Base-by-base conservation (phyloP, 2,329 filamentous ascomycete genomes). In the Fusarium brachygibbosum region DNA sequence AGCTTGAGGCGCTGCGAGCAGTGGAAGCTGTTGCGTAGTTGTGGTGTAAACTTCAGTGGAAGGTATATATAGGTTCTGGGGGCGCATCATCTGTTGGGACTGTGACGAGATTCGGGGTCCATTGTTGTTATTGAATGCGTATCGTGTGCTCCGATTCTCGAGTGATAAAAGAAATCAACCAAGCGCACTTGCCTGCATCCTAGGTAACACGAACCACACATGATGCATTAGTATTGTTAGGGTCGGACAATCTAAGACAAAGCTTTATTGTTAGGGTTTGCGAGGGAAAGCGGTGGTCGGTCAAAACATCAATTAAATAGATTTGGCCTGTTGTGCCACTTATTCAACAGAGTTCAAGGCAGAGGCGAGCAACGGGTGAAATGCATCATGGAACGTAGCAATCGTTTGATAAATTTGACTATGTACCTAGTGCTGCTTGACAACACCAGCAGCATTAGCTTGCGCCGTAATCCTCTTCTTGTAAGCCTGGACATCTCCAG, bases 401-500 rank as follows among this genome's bases (percentile, higher is more conserved):
- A 45, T 13, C 32, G 11, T 34, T 31, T 48, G 21, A 21, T 64
- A 35, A 45, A 59, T 68, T 68, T 51, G 19, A 23, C 45, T 55
- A 65, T 48, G 16, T 35, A 51, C 45, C 66, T 75, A 89, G 76
- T 90, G 87, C 50, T 85, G 85, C 78, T 89, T 88, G 58, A 94
- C 96, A 41, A 98, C 94, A 73, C 96, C 96, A 46, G 91, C 90
- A 55, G 91, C 91, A 79, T 97, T 91, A 23, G 95, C 95, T 82
- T 98, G 94, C 16, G 93, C 91, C 19, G 89, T 88, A 76, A 99
- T 98, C 80, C 93, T 90, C 88, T 94, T 97, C 90, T 99, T 99
- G 85, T 99, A 99, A 67, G 93, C 90, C 82, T 97, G 93, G 53
- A 99, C 94, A 74, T 97, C 94, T 34, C 96, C 96, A 65, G 92